Evolutionary conservation across 768 basidiomycete genomes (phyloP).

Genomic region (Phlegmacium glaucopus): DNA sequence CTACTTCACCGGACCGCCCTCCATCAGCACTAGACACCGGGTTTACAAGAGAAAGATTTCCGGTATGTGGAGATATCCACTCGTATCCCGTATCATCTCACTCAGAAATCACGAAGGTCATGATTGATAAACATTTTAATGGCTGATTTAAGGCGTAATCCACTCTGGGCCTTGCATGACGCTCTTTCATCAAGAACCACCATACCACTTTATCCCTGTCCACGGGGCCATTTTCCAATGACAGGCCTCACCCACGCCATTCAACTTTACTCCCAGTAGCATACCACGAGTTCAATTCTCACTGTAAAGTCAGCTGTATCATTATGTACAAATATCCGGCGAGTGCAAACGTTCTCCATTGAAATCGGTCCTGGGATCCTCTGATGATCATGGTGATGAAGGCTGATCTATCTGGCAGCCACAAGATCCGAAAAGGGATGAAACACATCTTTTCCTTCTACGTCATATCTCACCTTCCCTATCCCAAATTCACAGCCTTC

Average conservation of each 20-base stretch:
- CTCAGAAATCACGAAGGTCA: conserved; percentile 15
- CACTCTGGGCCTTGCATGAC: not conserved
- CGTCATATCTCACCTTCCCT: too few species aligned
- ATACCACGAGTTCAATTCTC: too few species aligned
- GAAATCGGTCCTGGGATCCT: too few species aligned
- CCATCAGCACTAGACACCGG: conserved; percentile 21
- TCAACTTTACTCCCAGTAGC: too few species aligned
- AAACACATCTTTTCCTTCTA: too few species aligned
- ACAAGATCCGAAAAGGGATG: too few species aligned
- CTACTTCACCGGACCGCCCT: conserved; percentile 41
- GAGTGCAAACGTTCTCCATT: too few species aligned
- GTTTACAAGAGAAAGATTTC: conserved; percentile 12
- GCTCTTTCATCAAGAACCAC: not conserved
- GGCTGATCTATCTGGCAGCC: too few species aligned
- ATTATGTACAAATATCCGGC: too few species aligned
- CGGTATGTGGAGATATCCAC: conserved; percentile 10
- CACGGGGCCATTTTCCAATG: not conserved
- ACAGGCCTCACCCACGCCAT: not conserved
- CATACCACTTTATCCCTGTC: not conserved
- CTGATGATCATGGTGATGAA: too few species aligned
- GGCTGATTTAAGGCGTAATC: conserved; percentile 6
- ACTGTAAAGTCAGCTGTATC: too few species aligned
- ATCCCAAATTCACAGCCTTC: too few species aligned
- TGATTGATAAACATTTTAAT: conserved; percentile 17
- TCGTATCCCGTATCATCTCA: conserved; percentile 10